phyloP scores from a whole-genome alignment of 768 basidiomycete species.

The Boletus fagicola region DNA sequence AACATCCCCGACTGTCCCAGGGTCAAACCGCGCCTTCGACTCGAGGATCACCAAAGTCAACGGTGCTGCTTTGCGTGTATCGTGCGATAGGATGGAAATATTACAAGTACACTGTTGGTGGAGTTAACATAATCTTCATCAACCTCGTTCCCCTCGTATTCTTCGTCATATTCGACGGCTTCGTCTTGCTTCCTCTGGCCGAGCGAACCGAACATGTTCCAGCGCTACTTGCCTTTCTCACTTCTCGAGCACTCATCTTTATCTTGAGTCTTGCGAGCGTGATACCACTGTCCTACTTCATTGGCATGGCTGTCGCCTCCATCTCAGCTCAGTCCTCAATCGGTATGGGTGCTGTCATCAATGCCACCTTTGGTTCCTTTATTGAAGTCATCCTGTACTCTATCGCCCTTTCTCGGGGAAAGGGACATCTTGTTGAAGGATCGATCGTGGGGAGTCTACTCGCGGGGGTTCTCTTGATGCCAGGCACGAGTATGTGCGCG shows the following conservation, averaged over 20 bases:
- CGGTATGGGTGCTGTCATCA: constrained; percentile 99
- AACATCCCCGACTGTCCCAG: constrained; percentile 71
- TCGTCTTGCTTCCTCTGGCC: constrained; percentile 71
- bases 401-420: constrained; percentile 86
- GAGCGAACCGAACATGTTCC: constrained; percentile 65
- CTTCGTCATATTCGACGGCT: constrained; percentile 93
- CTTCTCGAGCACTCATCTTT: constrained; percentile 80
- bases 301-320: constrained; percentile 98
- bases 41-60: constrained; percentile 74
- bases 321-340: constrained; percentile 99
- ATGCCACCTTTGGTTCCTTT: constrained; percentile 97
- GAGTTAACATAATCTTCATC: constrained; percentile 97
- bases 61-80: constrained; percentile 92
- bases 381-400: constrained; percentile 94
- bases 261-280: constrained; percentile 81
- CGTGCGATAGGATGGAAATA: constrained; percentile 86
- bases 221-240: constrained; percentile 62
- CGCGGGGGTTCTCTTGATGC: constrained; percentile 96
- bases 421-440: constrained; percentile 94
- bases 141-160: constrained; percentile 92
- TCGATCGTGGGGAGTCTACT: constrained; percentile 94
- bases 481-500: constrained; percentile 92
- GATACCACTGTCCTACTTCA: constrained; percentile 97
- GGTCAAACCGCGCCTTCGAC: constrained; percentile 83
- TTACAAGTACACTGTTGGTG: constrained; percentile 98